phyloP scores from a whole-genome alignment of 805 yeast species.

The Tetrapisispora arboricola region DNA sequence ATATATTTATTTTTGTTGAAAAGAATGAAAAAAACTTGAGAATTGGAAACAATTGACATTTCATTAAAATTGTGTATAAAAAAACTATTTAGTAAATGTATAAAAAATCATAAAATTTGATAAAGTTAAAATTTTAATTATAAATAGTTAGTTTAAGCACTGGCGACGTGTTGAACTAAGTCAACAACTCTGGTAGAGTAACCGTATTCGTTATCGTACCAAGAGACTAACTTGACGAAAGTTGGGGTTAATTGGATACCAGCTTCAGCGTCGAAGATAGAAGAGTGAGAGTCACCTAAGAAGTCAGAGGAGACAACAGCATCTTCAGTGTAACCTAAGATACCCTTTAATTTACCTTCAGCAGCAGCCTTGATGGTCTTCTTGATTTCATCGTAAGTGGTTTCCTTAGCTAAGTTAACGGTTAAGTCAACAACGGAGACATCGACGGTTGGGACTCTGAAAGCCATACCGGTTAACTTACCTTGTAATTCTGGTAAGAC shows the following conservation, averaged over 20 bases:
- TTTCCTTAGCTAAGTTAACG: slow-evolving; percentile 46
- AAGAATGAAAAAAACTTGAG: not conserved
- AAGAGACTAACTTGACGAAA: slow-evolving; percentile 59
- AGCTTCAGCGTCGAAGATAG: slow-evolving; percentile 59
- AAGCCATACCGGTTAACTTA: slow-evolving; percentile 63
- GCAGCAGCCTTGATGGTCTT: slow-evolving; percentile 48
- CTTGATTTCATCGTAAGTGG: slow-evolving; percentile 57
- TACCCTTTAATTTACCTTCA: slow-evolving; percentile 50
- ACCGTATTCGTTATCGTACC: slow-evolving; percentile 72
- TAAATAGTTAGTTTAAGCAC: slow-evolving; percentile 13
- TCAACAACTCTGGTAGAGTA: slow-evolving; percentile 70
- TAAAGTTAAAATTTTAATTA: slow-evolving; percentile 1
- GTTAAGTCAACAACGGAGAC: slow-evolving; percentile 66
- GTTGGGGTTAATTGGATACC: slow-evolving; percentile 62
- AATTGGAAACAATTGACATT: slow-evolving; percentile 4
- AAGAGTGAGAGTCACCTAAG: slow-evolving; percentile 51
- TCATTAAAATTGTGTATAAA: slow-evolving; percentile 3
- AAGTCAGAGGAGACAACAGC: slow-evolving; percentile 63
- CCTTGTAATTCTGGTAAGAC: slow-evolving; percentile 64
- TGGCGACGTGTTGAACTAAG: slow-evolving; percentile 55
- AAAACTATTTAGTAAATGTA: not conserved
- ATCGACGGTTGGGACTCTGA: slow-evolving; percentile 67
- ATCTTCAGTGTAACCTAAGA: slow-evolving; percentile 61
- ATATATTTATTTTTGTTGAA: too few relatives aligned
- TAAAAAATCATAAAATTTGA: slow-evolving; percentile 1